These are phyloP conservation scores for Xylaria cubensis DNA, from an alignment of 495 filamentous ascomycete species.

Conservation along the genomic window DNA sequence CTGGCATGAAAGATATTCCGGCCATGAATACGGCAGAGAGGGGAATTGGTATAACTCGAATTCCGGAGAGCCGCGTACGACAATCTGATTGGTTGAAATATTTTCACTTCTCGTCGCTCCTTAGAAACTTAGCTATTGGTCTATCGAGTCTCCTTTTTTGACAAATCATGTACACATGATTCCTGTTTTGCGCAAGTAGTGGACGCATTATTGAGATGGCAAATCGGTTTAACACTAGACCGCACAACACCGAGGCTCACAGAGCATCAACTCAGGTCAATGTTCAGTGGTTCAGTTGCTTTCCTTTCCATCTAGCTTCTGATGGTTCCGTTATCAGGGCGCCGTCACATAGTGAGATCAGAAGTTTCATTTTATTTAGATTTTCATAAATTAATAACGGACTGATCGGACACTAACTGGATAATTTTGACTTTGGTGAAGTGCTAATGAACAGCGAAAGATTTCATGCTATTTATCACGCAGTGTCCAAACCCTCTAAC, in stretches of 20 bases:
- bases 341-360: neutral
- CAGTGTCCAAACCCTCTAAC: neutral
- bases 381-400: neutral
- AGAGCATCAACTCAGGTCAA: neutral
- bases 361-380: neutral
- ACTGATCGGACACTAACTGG: neutral
- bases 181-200: neutral
- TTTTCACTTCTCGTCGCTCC: conserved; percentile 24
- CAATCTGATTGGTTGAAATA: neutral
- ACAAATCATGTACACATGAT: neutral
- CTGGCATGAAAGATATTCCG: neutral
- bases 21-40: neutral
- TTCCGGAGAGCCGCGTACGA: neutral
- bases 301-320: neutral
- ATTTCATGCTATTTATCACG: neutral
- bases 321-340: neutral
- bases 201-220: neutral
- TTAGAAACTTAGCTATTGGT: neutral
- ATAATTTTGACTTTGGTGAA: neutral
- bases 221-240: neutral
- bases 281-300: neutral
- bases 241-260: neutral
- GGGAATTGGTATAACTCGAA: neutral
- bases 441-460: neutral
- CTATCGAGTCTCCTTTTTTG: neutral